A percentile compares a stretch with the other conserved stretches of the same genome.
Evolutionary conservation across 2,329 filamentous ascomycete species (phyloP).

Genomic region (Dothistroma pini): DNA sequence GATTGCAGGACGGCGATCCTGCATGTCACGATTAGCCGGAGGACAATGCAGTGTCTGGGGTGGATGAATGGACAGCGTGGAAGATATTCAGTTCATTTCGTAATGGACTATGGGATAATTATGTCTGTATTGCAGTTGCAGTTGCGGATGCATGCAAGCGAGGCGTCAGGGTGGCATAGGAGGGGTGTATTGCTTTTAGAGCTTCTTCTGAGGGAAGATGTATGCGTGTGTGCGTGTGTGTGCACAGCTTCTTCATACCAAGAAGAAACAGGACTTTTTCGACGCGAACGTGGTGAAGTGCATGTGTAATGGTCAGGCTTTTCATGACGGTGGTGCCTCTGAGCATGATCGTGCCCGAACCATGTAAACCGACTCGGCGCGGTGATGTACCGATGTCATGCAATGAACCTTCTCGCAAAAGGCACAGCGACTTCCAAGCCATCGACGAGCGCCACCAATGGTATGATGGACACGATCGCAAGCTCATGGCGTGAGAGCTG

Average conservation of each 20-base stretch:
- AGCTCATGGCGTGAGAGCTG: background rate
- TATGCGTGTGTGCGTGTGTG: background rate
- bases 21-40: background rate
- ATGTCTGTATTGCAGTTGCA: conserved; percentile 4
- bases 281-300: background rate
- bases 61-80: background rate
- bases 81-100: conserved; percentile 3
- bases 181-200: background rate
- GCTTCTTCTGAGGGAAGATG: background rate
- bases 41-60: background rate
- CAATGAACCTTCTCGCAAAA: background rate
- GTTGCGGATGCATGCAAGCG: conserved; percentile 5
- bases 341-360: background rate
- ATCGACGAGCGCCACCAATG: background rate
- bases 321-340: background rate
- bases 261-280: background rate
- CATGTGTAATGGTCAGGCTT: background rate
- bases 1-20: background rate
- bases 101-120: conserved; percentile 4
- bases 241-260: background rate
- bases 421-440: background rate
- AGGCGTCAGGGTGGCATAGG: conserved; percentile 1
- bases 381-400: background rate
- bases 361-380: background rate
- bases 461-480: background rate